Conservation (phyloP, 2,329 filamentous ascomycete genomes). For the Diaporthe velutina region DNA sequence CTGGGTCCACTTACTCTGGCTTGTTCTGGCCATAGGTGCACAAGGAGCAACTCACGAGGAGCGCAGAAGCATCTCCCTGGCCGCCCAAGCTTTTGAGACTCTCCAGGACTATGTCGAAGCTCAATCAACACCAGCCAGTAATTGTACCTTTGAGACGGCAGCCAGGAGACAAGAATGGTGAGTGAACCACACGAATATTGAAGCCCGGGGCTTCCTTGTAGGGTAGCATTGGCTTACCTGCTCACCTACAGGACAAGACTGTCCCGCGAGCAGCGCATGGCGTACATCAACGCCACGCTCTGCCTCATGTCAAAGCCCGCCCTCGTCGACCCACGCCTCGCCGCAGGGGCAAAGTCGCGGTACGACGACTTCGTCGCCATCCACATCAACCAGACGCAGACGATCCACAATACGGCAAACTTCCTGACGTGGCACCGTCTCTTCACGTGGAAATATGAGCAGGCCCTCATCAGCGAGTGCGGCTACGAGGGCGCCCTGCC, state of each 20-base stretch:
- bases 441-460: conserved; percentile 48
- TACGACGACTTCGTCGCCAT: conserved; percentile 49
- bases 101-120: conserved; percentile 17
- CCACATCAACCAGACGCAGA: conserved; percentile 45
- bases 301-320: conserved; percentile 48
- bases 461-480: conserved; percentile 48
- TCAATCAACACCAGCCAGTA: conserved; percentile 28
- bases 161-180: conserved; percentile 43
- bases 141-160: conserved; percentile 43
- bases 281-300: conserved; percentile 47
- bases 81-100: not conserved
- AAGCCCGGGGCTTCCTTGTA: not conserved
- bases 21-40: conserved; percentile 17
- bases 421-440: conserved; percentile 50
- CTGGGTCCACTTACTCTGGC: conserved; percentile 2
- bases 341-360: conserved; percentile 46
- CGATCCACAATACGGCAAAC: conserved; percentile 43
- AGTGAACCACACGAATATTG: not conserved
- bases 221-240: not conserved
- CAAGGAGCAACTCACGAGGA: conserved; percentile 2
- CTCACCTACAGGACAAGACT: conserved; percentile 32
- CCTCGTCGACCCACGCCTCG: conserved; percentile 41
- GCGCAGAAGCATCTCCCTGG: conserved; percentile 11
- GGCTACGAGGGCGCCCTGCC: conserved; percentile 48
- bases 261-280: conserved; percentile 42